Base-by-base conservation (phyloP, 768 basidiomycete species). In the Podaxis rugospora region DNA sequence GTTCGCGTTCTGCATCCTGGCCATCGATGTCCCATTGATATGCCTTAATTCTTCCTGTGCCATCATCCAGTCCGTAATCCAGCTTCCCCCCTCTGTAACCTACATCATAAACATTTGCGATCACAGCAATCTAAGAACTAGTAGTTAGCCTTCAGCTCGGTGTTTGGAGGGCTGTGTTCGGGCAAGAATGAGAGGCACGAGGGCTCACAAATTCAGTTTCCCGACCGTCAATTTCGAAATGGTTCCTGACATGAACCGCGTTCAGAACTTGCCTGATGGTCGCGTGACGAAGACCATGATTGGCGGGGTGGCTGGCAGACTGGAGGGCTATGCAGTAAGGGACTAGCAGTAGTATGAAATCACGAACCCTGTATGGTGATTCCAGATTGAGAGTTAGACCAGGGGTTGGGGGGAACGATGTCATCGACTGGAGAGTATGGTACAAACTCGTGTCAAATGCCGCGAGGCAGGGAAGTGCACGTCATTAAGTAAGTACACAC, bases 21-120 rank as follows among this genome's bases (percentile, higher is more conserved):
- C 36, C 39, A 21, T 59, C 35, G 36, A 39, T 18, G 16, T 51
- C 54, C 62, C 62, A 62, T 5, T 27, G 27, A 14, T 10, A 51
- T 1, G 61, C 65, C 47, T 58, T 61, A 51, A 66, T 59, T 57
- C 63, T 56, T 18, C 63, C 63, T 25, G 63, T 61, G 10, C 57
- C 60, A 44, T 64, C 63, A 25, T 57, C 51, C 9, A 64, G 53
- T 10, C 51, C 49, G 11, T 51, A 64, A 3, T 51, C 44, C 36
- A 64, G n/a, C 36, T 50, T 52, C 18, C 36, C 54, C 18, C 53
- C 51, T 4, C 5, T 27, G 13, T 49, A 46, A 13, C 14, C 44
- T 36, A 58, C 37, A 36, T 52, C 51, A 49, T 57, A 51, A 27
- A 64, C 56, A 36, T 64, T 64, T 7, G 63, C 63, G 6, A 64